Percentiles rank a stretch among this genome's conserved stretches.
phyloP scores from a whole-genome alignment of 1,139 yeast species.

The Sugiyamaella novakii region DNA sequence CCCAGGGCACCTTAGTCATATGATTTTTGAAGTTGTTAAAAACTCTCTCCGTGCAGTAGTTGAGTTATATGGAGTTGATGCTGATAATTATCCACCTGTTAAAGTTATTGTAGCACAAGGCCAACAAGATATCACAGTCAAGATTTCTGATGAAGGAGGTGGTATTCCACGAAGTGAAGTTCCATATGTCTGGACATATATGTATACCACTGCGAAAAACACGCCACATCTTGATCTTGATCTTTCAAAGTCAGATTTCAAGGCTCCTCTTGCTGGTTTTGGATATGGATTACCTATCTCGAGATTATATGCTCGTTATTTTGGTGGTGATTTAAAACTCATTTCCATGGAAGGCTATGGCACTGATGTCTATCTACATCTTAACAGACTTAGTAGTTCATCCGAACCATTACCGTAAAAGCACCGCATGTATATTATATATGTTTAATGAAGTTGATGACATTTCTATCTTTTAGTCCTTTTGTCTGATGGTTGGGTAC shows the following conservation, averaged over 20 bases:
- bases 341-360: constrained; percentile 95
- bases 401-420: constrained; percentile 50
- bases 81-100: constrained; percentile 76
- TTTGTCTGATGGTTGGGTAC: not conserved
- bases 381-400: constrained; percentile 58
- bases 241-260: constrained; percentile 53
- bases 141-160: constrained; percentile 92
- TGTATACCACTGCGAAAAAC: constrained; percentile 82
- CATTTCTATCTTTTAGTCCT: not conserved
- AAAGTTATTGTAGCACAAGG: constrained; percentile 92
- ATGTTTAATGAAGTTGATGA: constrained; percentile 7
- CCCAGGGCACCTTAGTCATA: constrained; percentile 86
- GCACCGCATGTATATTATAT: not conserved
- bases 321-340: constrained; percentile 86
- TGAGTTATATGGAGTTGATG: constrained; percentile 61
- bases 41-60: constrained; percentile 84
- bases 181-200: constrained; percentile 87
- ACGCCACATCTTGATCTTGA: constrained; percentile 70
- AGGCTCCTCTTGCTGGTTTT: constrained; percentile 94
- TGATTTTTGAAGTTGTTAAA: constrained; percentile 82
- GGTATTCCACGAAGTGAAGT: constrained; percentile 86
- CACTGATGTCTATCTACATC: constrained; percentile 85
- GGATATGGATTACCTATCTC: constrained; percentile 92
- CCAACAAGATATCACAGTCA: constrained; percentile 87
- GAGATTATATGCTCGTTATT: constrained; percentile 81